These are phyloP conservation scores for Zygosaccharomyces sapae DNA, from an alignment of 1,139 yeast genomes.

Conservation along the genomic window DNA sequence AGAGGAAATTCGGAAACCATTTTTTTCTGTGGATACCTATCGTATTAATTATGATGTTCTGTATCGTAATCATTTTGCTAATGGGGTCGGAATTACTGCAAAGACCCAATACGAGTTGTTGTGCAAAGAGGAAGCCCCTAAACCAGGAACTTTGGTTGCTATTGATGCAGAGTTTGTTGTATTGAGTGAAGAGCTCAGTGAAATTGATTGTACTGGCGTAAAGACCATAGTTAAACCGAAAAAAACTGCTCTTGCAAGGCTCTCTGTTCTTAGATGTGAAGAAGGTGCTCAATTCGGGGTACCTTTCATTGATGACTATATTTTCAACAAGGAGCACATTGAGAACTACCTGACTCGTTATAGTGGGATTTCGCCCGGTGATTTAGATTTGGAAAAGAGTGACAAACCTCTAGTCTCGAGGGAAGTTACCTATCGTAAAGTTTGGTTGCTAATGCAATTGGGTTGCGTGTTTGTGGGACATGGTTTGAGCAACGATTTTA, in stretches of 20 bases:
- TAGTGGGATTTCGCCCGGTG: conserved; percentile 92
- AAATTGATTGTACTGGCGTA: conserved; percentile 66
- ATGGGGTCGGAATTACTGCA: conserved; percentile 58
- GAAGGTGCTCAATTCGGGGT: conserved; percentile 60
- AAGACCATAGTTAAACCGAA: conserved; percentile 71
- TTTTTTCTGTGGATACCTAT: conserved; percentile 41
- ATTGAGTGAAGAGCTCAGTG: conserved; percentile 73
- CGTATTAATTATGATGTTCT: conserved; percentile 58
- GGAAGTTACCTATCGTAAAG: conserved; percentile 78
- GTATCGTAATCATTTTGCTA: conserved; percentile 72
- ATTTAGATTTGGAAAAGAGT: conserved; percentile 70
- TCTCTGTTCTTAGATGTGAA: conserved; percentile 79
- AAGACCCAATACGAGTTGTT: conserved; percentile 62
- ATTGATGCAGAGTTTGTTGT: conserved; percentile 97
- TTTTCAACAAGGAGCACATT: conserved; percentile 66
- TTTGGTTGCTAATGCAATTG: conserved; percentile 81
- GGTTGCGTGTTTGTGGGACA: conserved; percentile 96
- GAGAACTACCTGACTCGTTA: conserved; percentile 84
- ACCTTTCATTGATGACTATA: conserved; percentile 92
- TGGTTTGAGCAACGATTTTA: conserved; percentile 84
- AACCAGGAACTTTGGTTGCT: conserved; percentile 74
- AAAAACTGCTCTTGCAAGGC: conserved; percentile 75
- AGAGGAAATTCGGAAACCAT: conserved; percentile 34
- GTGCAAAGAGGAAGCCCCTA: conserved; percentile 65
- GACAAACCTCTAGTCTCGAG: conserved; percentile 67